These are phyloP conservation scores for Diphasiastrum complanatum DNA, from an alignment of 83 land plant genomes.

Conservation along the genomic window DNA sequence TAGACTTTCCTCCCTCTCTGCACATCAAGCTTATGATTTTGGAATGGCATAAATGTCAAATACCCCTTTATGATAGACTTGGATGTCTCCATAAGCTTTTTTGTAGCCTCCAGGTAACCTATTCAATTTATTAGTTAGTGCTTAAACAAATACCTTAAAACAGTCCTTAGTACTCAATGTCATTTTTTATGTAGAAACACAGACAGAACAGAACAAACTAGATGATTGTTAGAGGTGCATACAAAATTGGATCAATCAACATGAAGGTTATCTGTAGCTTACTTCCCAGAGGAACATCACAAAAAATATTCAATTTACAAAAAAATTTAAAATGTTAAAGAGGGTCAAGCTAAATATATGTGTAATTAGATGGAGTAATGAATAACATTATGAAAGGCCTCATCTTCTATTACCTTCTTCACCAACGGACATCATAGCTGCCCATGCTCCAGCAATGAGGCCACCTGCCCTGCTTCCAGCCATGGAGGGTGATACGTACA, in stretches of 20 bases:
- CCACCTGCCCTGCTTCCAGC: slow-evolving; percentile 97
- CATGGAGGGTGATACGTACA: slow-evolving; percentile 88
- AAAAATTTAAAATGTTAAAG: no score
- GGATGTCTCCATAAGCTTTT: slow-evolving; percentile 75
- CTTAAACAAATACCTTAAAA: no score
- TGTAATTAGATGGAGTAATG: no score
- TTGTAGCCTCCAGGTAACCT: slow-evolving; percentile 81
- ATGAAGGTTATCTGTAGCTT: background rate
- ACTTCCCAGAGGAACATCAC: background rate
- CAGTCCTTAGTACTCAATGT: no score
- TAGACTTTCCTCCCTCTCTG: no score
- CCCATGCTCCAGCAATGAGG: slow-evolving; percentile 98
- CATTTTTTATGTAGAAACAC: no score
- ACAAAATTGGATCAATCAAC: no score
- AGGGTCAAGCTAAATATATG: no score
- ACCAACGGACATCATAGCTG: slow-evolving; percentile 89
- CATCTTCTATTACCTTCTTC: slow-evolving; percentile 79
- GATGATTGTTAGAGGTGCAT: no score
- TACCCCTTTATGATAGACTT: slow-evolving; percentile 75
- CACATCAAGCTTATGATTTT: no score
- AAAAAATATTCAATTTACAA: background rate
- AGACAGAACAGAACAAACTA: slow-evolving; percentile 11
- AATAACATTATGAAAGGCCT: no score
- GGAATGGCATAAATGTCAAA: no score
- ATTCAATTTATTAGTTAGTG: slow-evolving; percentile 2